Percentiles rank a stretch among this genome's conserved stretches.
phyloP scores from a whole-genome alignment of 768 basidiomycete species.

The Russula vinacea region DNA sequence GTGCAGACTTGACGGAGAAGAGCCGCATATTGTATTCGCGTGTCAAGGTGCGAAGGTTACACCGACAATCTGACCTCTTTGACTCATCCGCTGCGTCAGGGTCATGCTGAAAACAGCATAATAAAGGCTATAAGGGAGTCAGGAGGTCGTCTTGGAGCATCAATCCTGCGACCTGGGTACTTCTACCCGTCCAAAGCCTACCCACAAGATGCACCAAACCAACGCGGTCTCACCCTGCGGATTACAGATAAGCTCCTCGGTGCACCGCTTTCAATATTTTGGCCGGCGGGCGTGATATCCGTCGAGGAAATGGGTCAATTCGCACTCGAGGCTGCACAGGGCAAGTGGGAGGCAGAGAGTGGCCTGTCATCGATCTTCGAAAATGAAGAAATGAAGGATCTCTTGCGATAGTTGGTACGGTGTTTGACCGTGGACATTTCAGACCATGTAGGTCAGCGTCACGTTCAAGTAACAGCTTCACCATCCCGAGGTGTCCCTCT shows the following conservation, averaged over 20 bases:
- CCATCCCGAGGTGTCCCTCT: too few species aligned
- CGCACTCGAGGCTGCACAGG: constrained; percentile 24
- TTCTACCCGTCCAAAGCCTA: constrained; percentile 27
- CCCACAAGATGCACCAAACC: constrained; percentile 24
- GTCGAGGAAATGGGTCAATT: constrained; percentile 22
- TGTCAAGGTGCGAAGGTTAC: constrained; percentile 31
- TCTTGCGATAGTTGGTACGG: too few species aligned
- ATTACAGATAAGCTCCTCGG: constrained; percentile 16
- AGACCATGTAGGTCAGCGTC: too few species aligned
- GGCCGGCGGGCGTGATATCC: constrained; percentile 10
- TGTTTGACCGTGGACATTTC: too few species aligned
- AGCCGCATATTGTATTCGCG: constrained; percentile 30
- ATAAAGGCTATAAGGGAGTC: constrained; percentile 13
- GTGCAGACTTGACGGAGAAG: constrained; percentile 34
- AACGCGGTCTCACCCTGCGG: constrained; percentile 17
- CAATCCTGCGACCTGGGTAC: constrained; percentile 27
- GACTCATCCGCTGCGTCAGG: constrained; percentile 4
- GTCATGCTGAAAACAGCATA: constrained; percentile 28
- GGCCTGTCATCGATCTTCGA: constrained; percentile 11
- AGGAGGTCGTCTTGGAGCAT: constrained; percentile 16
- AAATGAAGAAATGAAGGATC: constrained; percentile 27
- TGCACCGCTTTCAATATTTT: constrained; percentile 13
- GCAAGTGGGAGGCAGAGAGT: constrained; percentile 20
- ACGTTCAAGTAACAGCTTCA: too few species aligned
- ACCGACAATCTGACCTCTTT: background rate